Evolutionary conservation across 371 early-diverging fungal species (phyloP), one percentile per base, ranked within the genome.

Genomic region (Actinomucor elegans): DNA sequence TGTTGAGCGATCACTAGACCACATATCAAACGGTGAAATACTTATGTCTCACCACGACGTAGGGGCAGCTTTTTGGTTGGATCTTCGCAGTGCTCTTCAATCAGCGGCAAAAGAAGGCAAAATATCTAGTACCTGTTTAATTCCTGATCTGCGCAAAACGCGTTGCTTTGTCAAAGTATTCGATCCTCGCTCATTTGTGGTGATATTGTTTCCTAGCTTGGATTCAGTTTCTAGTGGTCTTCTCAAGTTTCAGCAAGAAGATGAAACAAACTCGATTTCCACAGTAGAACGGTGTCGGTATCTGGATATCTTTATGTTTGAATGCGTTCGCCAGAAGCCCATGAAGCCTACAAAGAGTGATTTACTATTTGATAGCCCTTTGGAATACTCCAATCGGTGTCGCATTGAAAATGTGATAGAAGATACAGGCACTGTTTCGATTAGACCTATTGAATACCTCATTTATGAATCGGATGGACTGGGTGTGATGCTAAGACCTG

Each of bases 151-250:
- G 5, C 51, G 61, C 11, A 63, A 86, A 14, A 77, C 77, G 27
- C 71, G 82, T 15, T 89, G 92, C 45, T 89, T 86, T 68, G 86
- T 91, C 46, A 87, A 87, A 55, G 70, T 83, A 5, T 71, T 81
- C 40, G 80, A 84, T 37, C 60, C 77, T 5, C 72, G 83, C 14
- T 80, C 84, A 2, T 85, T 89, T 61, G 62, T 87, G 12, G 65
- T 89, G n/a, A 67, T 83, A 17, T 69, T 89, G 21, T 59, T 84
- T 14, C 90, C 89, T 5, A 78, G 61, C 42, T 59, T 84, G 9
- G 77, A 80, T 6, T 56, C 74, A 5, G 62, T 84, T 9, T 67
- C 80, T 10, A 57, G 57, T 2, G 69, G 71, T n/a, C 44, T 80
- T 24, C 48, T 64, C 1, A 53, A 60, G n/a, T 12, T 59, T 1